phyloP scores from a whole-genome alignment of 345 rosid genomes.

The Rhizophora apiculata region DNA sequence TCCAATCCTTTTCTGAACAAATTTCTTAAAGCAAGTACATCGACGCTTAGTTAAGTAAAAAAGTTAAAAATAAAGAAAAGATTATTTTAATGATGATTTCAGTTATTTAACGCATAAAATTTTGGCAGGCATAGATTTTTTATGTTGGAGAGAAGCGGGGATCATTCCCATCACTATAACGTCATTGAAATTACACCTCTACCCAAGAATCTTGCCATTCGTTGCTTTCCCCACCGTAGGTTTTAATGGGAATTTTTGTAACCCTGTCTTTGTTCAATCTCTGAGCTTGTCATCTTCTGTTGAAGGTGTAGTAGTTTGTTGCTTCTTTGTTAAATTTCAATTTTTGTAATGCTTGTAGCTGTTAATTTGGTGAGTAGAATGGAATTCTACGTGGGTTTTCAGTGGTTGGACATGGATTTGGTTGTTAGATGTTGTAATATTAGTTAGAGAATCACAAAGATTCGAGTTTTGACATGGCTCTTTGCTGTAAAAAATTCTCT shows the following conservation, averaged over 20 bases:
- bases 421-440: not conserved
- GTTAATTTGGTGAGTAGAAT: conserved; percentile 2
- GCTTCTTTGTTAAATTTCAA: not conserved
- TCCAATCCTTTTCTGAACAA: too few species aligned
- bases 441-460: too few species aligned
- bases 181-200: not conserved
- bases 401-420: not conserved
- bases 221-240: conserved; percentile 33
- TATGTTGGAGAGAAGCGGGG: not conserved
- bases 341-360: not conserved
- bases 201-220: not conserved
- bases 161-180: not conserved
- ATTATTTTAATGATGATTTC: not conserved
- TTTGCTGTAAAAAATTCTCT: too few species aligned
- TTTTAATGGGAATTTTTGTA: not conserved
- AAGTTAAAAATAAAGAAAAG: not conserved
- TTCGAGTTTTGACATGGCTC: too few species aligned
- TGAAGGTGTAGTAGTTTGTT: not conserved
- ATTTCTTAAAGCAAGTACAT: not conserved
- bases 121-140: not conserved
- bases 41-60: not conserved
- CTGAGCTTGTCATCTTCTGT: not conserved
- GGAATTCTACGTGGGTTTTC: not conserved
- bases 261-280: not conserved
- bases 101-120: not conserved